Evolutionary conservation across 208 protist genomes (phyloP), one percentile per base, ranked within the genome.

Genomic region (Trypanosoma scelopori): DNA sequence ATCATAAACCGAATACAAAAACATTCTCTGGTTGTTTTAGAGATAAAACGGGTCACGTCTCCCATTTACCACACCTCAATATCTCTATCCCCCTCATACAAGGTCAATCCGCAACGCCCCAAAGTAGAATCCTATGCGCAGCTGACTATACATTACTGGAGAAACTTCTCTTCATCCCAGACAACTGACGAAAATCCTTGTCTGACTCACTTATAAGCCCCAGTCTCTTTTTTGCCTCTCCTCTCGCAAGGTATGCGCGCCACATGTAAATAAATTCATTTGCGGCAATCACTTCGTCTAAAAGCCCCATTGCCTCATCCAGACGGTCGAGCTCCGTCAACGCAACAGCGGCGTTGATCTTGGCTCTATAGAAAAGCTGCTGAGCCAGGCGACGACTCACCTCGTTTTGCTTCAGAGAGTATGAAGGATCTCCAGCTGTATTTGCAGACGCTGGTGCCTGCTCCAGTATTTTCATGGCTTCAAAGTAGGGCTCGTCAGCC

Each of bases 251-350:
- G 51, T 89, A 73, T 2, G 90, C 90, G 32, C 85, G 74, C 87
- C 90, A 95, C 87, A 95, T 93, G 73, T 95, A 87, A 52, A 95
- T 82, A 73, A 85, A 95, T 69, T 93, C 84, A 61, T 93, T 78
- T 45, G 76, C 82, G 28, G 69, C 62, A 30, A 95, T 88, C 7
- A 95, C 82, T 5, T 78, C 74, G 43, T 82, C 79, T 50, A 93
- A 71, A 13, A 78, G 66, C 1, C 85, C 76, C 12, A 92, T 78
- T 12, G 90, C 90, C n/a, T 92, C 87, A 49, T 79, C 71, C 18
- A 86, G 30, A 56, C 76, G 80, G 52, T 88, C 75, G 70, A 91
- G 74, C 74, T 92, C 71, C 3, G 71, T 84, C 52, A 95, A 72
- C 30, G 81, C 86, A 27, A 92, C 84, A 20, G 63, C 80, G 41